Evolutionary conservation across 441 rosid species (phyloP), one percentile per base, ranked within the genome.

Genomic region (Sinapis alba): DNA sequence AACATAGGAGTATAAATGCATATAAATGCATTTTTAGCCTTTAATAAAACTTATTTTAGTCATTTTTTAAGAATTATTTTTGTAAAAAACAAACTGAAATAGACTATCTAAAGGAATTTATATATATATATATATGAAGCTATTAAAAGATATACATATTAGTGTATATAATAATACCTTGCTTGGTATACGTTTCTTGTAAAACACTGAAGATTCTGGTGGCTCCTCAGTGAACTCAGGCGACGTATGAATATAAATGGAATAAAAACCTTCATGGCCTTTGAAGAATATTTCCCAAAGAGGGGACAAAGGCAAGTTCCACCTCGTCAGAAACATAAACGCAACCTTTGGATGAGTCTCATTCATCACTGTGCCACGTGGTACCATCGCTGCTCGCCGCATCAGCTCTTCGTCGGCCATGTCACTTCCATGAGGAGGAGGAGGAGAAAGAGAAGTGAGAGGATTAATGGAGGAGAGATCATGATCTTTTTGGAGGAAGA

Each of bases 211-310:
- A 43, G 26, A 72, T 43, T 69, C 50, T 1, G 84, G 84, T 18
- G 79, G 7, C 18, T 77, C 59, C 1, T 66, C 77, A 1, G 63
- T 51, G 72, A 64, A 83, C 27, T 60, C 75, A 41, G 90, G 90
- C 24, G 76, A 86, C 9, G 88, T 63, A 65, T 88, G 92, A 18
- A 87, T 78, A 23, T 88, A 86, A 47, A 88, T 85, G 36, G 90
- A 76, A 56, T 79, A 86, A 38, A 84, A 57, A 2, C 75, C 83
- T 62, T 81, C 63, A 59, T 86, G 73, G 1, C 84, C 87, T 54
- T 73, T 26, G 26, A 88, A 81, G 43, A 83, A 85, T 54, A 73
- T 76, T 68, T 86, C 92, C 90, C 90, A 86, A 62, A 86, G 69
- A 16, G 85, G 85, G 16, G 84, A 80, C 60, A 88, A 74, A 3